A percentile compares a stretch with the other conserved stretches of the same genome.
phyloP scores from a whole-genome alignment of 2,329 filamentous ascomycete genomes.

The Trichoderma semiorbis region DNA sequence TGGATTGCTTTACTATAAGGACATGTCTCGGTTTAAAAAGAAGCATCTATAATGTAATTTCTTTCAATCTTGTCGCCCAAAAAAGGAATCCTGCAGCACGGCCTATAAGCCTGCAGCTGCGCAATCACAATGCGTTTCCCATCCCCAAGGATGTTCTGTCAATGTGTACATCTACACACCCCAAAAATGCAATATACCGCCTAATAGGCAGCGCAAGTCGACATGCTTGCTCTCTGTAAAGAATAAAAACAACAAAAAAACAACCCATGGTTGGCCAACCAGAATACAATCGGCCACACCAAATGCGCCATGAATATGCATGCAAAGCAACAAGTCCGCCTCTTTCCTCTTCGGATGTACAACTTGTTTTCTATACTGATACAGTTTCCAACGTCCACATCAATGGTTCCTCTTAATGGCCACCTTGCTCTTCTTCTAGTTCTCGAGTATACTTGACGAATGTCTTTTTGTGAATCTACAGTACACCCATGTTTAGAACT shows the following conservation, averaged over 20 bases:
- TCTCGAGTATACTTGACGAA: conserved; percentile 95
- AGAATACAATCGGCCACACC: not conserved
- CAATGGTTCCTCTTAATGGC: not conserved
- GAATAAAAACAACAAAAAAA: not conserved
- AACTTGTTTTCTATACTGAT: not conserved
- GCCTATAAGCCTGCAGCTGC: not conserved
- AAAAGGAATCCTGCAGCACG: not conserved
- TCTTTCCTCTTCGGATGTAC: not conserved
- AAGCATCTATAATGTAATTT: not conserved
- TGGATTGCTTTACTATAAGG: not conserved
- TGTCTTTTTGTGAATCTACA: conserved; percentile 83
- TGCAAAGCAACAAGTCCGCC: not conserved
- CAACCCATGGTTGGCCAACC: not conserved
- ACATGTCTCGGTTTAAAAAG: not conserved
- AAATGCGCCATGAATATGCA: conserved; percentile 16
- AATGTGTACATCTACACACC: not conserved
- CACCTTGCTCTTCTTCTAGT: conserved; percentile 54
- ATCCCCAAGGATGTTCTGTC: not conserved
- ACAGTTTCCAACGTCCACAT: not conserved
- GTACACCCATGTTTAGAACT: not conserved
- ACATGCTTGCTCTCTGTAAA: not conserved
- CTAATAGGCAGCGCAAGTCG: not conserved
- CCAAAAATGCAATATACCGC: not conserved
- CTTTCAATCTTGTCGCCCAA: not conserved
- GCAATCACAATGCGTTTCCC: not conserved